Evolutionary conservation across 768 basidiomycete genomes (phyloP).

Genomic region (Obba rivulosa): DNA sequence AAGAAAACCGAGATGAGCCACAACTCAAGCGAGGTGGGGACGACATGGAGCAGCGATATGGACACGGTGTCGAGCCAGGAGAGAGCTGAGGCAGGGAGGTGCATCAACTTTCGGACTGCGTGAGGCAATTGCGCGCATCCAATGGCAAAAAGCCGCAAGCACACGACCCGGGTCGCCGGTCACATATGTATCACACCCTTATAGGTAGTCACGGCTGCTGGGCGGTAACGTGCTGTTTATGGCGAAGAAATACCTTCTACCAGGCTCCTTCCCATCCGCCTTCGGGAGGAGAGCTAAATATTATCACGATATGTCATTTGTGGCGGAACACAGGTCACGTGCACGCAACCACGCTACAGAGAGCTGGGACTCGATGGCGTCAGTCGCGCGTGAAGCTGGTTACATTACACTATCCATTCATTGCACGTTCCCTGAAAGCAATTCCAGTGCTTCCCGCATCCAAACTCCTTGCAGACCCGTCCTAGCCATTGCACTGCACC

Average conservation of each 20-base stretch:
- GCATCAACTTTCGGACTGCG: neutral
- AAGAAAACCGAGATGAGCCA: neutral
- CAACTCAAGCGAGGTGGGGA: neutral
- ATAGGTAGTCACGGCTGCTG: too few species aligned
- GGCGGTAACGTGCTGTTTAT: too few species aligned
- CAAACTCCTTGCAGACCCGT: neutral
- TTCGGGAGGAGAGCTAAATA: too few species aligned
- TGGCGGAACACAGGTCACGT: too few species aligned
- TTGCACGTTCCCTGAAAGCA: too few species aligned
- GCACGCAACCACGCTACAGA: too few species aligned
- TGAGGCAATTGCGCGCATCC: conserved; percentile 40
- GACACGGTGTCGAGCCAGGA: conserved; percentile 8
- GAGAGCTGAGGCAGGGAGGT: conserved; percentile 2
- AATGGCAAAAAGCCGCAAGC: conserved; percentile 29
- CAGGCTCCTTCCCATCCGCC: too few species aligned
- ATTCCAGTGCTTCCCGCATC: neutral
- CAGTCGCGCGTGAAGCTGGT: too few species aligned
- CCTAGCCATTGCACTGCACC: neutral
- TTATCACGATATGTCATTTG: too few species aligned
- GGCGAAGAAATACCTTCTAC: too few species aligned
- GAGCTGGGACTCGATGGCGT: too few species aligned
- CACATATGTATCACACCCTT: neutral
- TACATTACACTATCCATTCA: too few species aligned
- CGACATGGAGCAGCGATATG: neutral
- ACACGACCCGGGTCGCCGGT: neutral